Evolutionary conservation across 768 basidiomycete genomes (phyloP).

Genomic region (Xerocomellus amylosporus): DNA sequence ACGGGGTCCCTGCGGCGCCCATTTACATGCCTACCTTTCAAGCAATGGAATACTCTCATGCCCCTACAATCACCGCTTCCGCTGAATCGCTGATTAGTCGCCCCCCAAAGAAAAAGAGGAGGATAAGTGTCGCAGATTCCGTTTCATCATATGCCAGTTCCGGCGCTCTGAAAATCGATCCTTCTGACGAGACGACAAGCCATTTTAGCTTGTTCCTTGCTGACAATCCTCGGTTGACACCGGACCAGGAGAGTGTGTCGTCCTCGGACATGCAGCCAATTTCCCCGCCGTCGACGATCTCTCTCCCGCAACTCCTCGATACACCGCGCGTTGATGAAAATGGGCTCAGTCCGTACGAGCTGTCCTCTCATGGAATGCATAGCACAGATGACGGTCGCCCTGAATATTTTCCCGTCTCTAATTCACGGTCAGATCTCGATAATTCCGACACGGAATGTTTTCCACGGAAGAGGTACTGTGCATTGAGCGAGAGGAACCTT

Average conservation of each 20-base stretch:
- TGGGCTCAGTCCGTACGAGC: constrained; percentile 28
- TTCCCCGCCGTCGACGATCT: constrained; percentile 30
- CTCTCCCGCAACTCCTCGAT: constrained; percentile 29
- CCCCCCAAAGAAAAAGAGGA: constrained; percentile 35
- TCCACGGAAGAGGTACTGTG: constrained; percentile 24
- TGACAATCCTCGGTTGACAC: constrained; percentile 33
- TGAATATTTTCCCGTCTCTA: constrained; percentile 36
- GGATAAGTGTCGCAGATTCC: constrained; percentile 36
- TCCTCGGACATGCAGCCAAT: constrained; percentile 35
- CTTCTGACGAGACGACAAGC: constrained; percentile 22
- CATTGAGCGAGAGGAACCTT: constrained; percentile 16
- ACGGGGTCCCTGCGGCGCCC: constrained; percentile 25
- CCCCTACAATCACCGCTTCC: constrained; percentile 31
- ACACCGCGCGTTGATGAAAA: constrained; percentile 23
- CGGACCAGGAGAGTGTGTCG: constrained; percentile 32
- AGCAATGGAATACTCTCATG: constrained; percentile 38
- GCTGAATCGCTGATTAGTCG: constrained; percentile 28
- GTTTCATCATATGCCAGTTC: constrained; percentile 35
- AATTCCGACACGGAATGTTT: constrained; percentile 26
- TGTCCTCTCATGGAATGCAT: constrained; percentile 19
- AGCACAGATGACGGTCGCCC: constrained; percentile 24
- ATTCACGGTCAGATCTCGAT: constrained; percentile 36
- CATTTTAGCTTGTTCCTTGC: constrained; percentile 20
- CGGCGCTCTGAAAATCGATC: constrained; percentile 23
- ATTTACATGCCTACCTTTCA: constrained; percentile 42